Evolutionary conservation across 805 yeast genomes (phyloP).

Genomic region (Torulaspora maleeae): DNA sequence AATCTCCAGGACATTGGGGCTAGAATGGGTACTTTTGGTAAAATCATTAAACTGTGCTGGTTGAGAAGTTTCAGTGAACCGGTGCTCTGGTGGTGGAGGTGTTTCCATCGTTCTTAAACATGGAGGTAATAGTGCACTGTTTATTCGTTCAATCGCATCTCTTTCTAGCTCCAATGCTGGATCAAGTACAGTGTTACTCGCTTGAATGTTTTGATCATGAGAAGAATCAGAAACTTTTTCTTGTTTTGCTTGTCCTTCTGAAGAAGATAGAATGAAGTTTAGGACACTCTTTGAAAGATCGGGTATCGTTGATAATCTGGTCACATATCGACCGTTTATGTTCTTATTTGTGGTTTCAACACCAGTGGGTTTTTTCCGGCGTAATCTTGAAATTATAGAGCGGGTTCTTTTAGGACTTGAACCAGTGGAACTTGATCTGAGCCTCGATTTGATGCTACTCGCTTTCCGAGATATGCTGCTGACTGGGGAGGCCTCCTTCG

Average conservation of each 20-base stretch:
- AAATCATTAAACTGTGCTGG: background rate
- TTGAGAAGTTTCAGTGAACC: slow-evolving; percentile 3
- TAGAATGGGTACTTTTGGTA: background rate
- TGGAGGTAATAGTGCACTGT: slow-evolving; percentile 33
- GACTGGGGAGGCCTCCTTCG: slow-evolving; percentile 4
- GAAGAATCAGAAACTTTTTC: slow-evolving; percentile 6
- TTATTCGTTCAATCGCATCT: slow-evolving; percentile 30
- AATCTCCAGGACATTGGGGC: slow-evolving; percentile 8
- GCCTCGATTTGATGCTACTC: slow-evolving; percentile 5
- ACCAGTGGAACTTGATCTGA: slow-evolving; percentile 2
- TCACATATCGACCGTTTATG: slow-evolving; percentile 19
- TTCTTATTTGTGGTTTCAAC: slow-evolving; percentile 1
- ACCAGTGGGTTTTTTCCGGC: background rate
- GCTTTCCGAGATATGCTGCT: slow-evolving; percentile 3
- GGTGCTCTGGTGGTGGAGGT: slow-evolving; percentile 3
- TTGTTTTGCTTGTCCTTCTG: slow-evolving; percentile 1
- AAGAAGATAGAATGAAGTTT: slow-evolving; percentile 15
- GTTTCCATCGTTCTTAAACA: slow-evolving; percentile 15
- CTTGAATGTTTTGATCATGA: slow-evolving; percentile 6
- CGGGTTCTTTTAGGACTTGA: slow-evolving; percentile 5
- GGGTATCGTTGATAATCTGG: slow-evolving; percentile 31
- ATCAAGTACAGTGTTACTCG: slow-evolving; percentile 2
- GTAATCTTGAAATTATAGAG: slow-evolving; percentile 6
- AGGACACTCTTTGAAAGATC: slow-evolving; percentile 27
- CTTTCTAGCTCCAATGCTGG: slow-evolving; percentile 26